Evolutionary conservation across 1,284 basidiomycete species (phyloP).

Genomic region (Cryptococcus jaspeensis): DNA sequence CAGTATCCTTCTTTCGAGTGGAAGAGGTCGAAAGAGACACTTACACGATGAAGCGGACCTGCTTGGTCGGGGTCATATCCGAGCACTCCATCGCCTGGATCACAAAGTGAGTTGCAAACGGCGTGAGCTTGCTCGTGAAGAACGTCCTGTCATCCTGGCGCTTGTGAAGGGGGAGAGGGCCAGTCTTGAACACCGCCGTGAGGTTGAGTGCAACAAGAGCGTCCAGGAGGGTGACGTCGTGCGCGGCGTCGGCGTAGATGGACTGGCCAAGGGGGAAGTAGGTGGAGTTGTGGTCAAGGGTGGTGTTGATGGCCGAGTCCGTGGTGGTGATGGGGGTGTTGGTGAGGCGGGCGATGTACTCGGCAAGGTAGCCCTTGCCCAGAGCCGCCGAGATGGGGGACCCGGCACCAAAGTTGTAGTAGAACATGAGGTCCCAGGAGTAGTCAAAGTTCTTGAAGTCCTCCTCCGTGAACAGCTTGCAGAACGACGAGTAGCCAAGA

Average conservation of each 20-base stretch:
- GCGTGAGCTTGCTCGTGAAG: constrained; percentile 65
- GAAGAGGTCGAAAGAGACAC: constrained; percentile 6
- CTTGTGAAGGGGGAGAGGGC: constrained; percentile 24
- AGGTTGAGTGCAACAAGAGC: constrained; percentile 72
- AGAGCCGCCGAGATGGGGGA: constrained; percentile 73
- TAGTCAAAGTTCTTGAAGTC: constrained; percentile 87
- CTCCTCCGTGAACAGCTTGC: constrained; percentile 79
- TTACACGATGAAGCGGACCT: constrained; percentile 47
- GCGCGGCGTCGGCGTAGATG: constrained; percentile 61
- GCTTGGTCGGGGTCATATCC: constrained; percentile 35
- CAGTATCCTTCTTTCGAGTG: not conserved
- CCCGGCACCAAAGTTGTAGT: constrained; percentile 76
- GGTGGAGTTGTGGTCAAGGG: constrained; percentile 65
- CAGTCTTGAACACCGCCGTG: constrained; percentile 49
- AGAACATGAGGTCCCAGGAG: constrained; percentile 58
- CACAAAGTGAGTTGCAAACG: constrained; percentile 62
- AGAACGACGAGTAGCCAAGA: constrained; percentile 85
- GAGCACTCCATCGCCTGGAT: constrained; percentile 45
- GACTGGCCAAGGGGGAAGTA: constrained; percentile 78
- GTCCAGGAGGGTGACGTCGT: constrained; percentile 69
- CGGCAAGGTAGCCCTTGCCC: constrained; percentile 81
- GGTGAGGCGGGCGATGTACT: constrained; percentile 74
- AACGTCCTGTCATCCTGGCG: constrained; percentile 52
- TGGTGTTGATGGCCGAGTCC: constrained; percentile 75
- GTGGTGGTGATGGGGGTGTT: constrained; percentile 65